These are phyloP conservation scores for Pistacia integerrima DNA, from an alignment of 345 rosid genomes.

Conservation along the genomic window DNA sequence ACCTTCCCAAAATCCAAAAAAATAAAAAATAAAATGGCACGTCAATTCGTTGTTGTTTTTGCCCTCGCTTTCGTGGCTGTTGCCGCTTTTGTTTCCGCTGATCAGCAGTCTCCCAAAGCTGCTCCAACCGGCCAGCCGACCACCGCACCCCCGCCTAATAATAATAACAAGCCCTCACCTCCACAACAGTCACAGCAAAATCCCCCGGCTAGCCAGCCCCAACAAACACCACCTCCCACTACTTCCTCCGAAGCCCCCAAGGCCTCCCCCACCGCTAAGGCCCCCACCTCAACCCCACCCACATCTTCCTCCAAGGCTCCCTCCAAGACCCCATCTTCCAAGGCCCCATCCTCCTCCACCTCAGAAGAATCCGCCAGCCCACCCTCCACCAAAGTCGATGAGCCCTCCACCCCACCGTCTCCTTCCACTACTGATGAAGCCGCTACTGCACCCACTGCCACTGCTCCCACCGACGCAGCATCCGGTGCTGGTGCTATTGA, in stretches of 20 bases:
- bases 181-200: not conserved
- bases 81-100: constrained; percentile 37
- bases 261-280: not conserved
- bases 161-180: not conserved
- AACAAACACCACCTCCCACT: not conserved
- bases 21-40: not conserved
- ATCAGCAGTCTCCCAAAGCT: constrained; percentile 14
- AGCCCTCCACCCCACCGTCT: constrained; percentile 29
- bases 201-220: not conserved
- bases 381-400: not conserved
- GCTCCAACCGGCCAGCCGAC: not conserved
- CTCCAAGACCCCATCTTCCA: constrained; percentile 24
- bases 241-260: not conserved
- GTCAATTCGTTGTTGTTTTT: not conserved
- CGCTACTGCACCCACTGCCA: constrained; percentile 14
- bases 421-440: constrained; percentile 14
- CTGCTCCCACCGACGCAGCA: not conserved
- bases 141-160: not conserved
- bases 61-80: constrained; percentile 23
- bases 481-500: constrained; percentile 9
- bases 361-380: constrained; percentile 7
- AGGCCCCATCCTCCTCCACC: constrained; percentile 21
- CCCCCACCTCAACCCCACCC: constrained; percentile 18
- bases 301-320: constrained; percentile 33
- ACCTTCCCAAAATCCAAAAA: not conserved